phyloP scores from a whole-genome alignment of 495 filamentous ascomycete genomes.

The Articulospora tetracladia region DNA sequence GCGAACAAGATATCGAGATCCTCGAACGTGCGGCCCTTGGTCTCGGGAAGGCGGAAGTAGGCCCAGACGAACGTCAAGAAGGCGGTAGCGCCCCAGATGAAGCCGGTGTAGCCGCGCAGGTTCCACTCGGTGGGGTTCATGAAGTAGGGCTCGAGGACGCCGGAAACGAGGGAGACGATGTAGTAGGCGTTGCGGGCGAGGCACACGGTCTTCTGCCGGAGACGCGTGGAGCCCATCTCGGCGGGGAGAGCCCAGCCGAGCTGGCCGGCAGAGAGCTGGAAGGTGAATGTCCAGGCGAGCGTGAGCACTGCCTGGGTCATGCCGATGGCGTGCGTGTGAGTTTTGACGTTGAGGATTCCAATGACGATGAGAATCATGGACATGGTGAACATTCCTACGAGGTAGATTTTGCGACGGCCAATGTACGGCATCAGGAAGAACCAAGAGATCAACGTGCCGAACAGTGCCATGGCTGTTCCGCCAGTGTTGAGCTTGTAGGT shows the following conservation, averaged over 20 bases:
- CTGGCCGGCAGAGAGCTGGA: constrained; percentile 52
- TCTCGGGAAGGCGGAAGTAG: constrained; percentile 71
- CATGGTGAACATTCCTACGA: constrained; percentile 37
- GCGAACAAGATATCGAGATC: constrained; percentile 72
- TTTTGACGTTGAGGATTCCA: constrained; percentile 29
- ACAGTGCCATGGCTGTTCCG: constrained; percentile 11
- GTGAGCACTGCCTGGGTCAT: constrained; percentile 14
- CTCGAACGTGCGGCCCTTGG: constrained; percentile 62
- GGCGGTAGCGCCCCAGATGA: constrained; percentile 65
- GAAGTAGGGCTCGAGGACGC: constrained; percentile 68
- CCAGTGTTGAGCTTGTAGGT: constrained; percentile 28
- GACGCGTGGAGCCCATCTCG: constrained; percentile 9
- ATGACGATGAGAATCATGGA: constrained; percentile 33
- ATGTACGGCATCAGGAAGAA: constrained; percentile 42
- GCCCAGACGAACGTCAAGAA: constrained; percentile 66
- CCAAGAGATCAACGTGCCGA: constrained; percentile 35
- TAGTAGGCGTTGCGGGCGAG: constrained; percentile 48
- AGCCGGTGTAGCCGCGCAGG: constrained; percentile 67
- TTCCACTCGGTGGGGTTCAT: constrained; percentile 65
- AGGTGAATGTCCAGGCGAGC: constrained; percentile 40
- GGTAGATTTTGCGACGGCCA: constrained; percentile 49
- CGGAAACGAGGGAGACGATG: constrained; percentile 52
- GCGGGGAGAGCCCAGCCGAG: constrained; percentile 39
- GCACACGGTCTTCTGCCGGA: constrained; percentile 11
- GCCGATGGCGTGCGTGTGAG: constrained; percentile 7